Conservation (phyloP, 2,329 filamentous ascomycete genomes). For the Colletotrichum godetiae region DNA sequence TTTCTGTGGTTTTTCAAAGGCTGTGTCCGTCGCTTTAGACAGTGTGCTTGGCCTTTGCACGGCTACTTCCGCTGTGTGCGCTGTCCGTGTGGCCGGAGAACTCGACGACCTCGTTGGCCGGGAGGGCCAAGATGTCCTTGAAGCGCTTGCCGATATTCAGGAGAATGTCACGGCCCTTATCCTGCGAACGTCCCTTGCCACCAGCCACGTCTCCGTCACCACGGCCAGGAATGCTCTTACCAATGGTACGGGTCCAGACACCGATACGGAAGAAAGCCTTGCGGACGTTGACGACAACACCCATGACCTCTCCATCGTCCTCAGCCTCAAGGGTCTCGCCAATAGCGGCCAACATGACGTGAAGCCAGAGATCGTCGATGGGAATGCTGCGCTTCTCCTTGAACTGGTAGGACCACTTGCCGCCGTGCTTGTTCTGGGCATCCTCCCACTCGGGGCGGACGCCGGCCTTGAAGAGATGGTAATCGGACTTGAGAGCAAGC, state of each 20-base stretch:
- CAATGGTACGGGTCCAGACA: constrained; percentile 95
- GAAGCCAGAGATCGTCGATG: constrained; percentile 95
- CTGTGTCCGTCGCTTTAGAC: constrained; percentile 65
- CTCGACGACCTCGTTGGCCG: constrained; percentile 82
- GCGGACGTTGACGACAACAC: constrained; percentile 97
- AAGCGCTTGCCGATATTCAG: constrained; percentile 88
- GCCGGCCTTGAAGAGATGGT: constrained; percentile 98
- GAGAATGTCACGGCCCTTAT: constrained; percentile 89
- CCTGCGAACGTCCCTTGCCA: constrained; percentile 79
- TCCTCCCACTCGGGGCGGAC: constrained; percentile 99
- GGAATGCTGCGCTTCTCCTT: constrained; percentile 93
- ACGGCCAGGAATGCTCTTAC: constrained; percentile 82
- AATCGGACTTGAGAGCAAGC: constrained; percentile 96
- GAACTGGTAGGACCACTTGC: constrained; percentile 99
- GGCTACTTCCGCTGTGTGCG: constrained; percentile 90
- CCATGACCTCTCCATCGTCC: constrained; percentile 97
- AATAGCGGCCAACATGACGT: constrained; percentile 96
- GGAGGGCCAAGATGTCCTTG: constrained; percentile 90
- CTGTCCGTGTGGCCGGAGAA: constrained; percentile 97
- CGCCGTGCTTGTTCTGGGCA: constrained; percentile 97
- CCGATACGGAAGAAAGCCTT: constrained; percentile 98
- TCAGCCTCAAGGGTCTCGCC: constrained; percentile 97
- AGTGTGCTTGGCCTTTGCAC: constrained; percentile 93
- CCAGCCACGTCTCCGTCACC: constrained; percentile 79
- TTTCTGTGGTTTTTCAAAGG: constrained; percentile 6